Evolutionary conservation across 2,329 filamentous ascomycete genomes (phyloP).

Genomic region (Penicillium concentricum): DNA sequence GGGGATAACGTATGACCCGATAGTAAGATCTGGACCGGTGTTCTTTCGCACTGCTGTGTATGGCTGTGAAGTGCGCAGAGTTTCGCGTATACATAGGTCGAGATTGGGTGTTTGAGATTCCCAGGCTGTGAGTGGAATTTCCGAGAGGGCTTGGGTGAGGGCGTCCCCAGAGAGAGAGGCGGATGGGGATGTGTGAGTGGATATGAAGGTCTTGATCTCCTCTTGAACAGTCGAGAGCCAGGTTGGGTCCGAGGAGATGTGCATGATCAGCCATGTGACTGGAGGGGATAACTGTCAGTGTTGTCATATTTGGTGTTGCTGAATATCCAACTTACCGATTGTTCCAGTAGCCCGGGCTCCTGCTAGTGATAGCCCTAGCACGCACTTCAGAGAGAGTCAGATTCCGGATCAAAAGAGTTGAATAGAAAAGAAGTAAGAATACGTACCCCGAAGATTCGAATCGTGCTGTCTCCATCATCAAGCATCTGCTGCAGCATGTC

Average conservation of each 20-base stretch:
- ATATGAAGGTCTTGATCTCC: slow-evolving; percentile 4
- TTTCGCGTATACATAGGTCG: slow-evolving; percentile 11
- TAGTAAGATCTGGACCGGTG: slow-evolving; percentile 2
- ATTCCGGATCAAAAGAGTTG: not conserved
- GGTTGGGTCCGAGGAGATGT: slow-evolving; percentile 1
- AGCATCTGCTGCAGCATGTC: slow-evolving; percentile 11
- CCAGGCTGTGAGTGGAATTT: slow-evolving; percentile 6
- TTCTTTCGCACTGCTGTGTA: slow-evolving; percentile 12
- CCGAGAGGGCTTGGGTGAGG: not conserved
- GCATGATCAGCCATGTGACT: slow-evolving; percentile 13
- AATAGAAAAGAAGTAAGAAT: not conserved
- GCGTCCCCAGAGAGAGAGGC: not conserved
- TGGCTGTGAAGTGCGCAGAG: slow-evolving; percentile 8
- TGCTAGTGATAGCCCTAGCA: slow-evolving; percentile 4
- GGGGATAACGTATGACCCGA: slow-evolving; percentile 5
- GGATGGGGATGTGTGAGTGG: not conserved
- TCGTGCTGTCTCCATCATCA: slow-evolving; percentile 6
- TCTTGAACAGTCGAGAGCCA: slow-evolving; percentile 1
- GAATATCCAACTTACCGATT: not conserved
- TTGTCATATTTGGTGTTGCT: not conserved
- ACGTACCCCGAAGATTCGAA: slow-evolving; percentile 2
- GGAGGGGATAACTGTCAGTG: not conserved
- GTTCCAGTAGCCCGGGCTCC: slow-evolving; percentile 7
- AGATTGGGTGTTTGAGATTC: slow-evolving; percentile 7
- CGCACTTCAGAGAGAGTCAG: not conserved